Percentiles rank a stretch among this genome's conserved stretches.
Evolutionary conservation across 108 stramenopile genomes (phyloP).

Genomic region (Discostella pseudostelligera): DNA sequence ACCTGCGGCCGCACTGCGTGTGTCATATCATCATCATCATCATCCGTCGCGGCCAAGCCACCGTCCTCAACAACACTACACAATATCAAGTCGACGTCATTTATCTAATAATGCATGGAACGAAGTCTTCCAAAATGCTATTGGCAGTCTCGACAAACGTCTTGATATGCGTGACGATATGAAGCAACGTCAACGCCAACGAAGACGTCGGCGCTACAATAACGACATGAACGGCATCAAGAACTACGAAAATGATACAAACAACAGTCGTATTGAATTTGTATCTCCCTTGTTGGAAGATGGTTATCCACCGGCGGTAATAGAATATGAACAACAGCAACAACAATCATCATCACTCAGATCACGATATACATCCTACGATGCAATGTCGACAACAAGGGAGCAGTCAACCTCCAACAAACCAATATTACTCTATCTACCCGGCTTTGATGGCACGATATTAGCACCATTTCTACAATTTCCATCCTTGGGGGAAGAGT

Average conservation of each 20-base stretch:
- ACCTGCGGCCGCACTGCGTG: too few species aligned
- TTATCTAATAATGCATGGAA: constrained; percentile 2
- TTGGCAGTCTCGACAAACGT: constrained; percentile 15
- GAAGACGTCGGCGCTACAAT: background rate
- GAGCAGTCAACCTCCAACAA: too few species aligned
- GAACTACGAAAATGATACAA: background rate
- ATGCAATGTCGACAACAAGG: constrained; percentile 1
- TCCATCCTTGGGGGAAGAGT: constrained; percentile 70
- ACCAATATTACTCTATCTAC: constrained; percentile 80
- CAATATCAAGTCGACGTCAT: background rate
- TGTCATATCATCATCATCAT: too few species aligned
- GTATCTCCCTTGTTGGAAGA: constrained; percentile 70
- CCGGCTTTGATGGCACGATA: constrained; percentile 87
- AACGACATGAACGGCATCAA: background rate
- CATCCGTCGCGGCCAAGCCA: too few species aligned
- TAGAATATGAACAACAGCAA: constrained; percentile 45
- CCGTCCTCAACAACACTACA: too few species aligned
- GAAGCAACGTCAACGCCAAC: background rate
- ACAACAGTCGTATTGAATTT: constrained; percentile 42
- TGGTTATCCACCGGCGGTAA: constrained; percentile 74
- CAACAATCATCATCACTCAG: background rate
- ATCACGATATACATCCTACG: background rate
- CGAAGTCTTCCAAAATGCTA: constrained; percentile 9
- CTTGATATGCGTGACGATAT: constrained; percentile 3
- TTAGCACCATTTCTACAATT: constrained; percentile 81